Conservation (phyloP, 169 alveolate species). For the Plasmodium sp. region DNA sequence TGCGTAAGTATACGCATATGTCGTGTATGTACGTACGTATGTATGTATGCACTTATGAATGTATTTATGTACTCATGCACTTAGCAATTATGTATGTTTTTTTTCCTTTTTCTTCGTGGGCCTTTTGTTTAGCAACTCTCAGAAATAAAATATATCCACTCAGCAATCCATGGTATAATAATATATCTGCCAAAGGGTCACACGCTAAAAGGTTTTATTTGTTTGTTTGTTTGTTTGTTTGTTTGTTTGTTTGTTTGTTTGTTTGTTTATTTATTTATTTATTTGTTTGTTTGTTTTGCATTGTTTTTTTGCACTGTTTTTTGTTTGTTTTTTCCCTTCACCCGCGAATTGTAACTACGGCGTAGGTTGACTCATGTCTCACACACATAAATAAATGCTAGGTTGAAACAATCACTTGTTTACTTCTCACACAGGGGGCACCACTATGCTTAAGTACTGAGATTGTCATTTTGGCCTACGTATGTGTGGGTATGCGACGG, state of each 20-base stretch:
- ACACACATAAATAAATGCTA: neutral
- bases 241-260: neutral
- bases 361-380: neutral
- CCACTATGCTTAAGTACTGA: neutral
- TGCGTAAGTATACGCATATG: neutral
- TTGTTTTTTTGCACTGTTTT: neutral
- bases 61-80: neutral
- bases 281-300: neutral
- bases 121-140: neutral
- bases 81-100: neutral
- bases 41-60: neutral
- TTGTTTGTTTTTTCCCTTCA: neutral
- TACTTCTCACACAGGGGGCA: neutral
- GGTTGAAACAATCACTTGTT: neutral
- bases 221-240: neutral
- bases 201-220: neutral
- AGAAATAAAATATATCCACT: neutral
- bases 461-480: neutral
- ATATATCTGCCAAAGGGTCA: neutral
- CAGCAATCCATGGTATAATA: neutral
- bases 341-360: neutral
- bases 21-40: neutral
- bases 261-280: too few relatives aligned
- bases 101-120: neutral
- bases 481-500: neutral